Evolutionary conservation across 306 rosid genomes (phyloP), one percentile per base, ranked within the genome.

Genomic region (Prunus fruticosa): DNA sequence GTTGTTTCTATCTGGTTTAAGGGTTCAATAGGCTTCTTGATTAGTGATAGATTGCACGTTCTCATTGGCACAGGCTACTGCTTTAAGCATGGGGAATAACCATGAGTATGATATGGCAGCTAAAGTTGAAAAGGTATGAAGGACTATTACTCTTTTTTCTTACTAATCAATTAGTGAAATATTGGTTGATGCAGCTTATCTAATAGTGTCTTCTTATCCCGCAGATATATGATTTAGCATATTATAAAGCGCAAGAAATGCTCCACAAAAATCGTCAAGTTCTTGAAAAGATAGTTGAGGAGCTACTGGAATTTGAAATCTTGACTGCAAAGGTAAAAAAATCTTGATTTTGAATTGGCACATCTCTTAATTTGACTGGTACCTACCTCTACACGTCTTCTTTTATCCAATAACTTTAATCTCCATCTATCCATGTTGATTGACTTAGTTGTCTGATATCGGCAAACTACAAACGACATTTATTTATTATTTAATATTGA

Each of bases 221-320:
- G 73, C 65, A 95, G 98, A 89, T 92, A 69, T 91, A 90, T 56
- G 96, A 95, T 83, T 83, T 88, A 79, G 98, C 98, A 77, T 95
- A 90, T 88, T 86, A 75, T 78, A 95, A 82, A 82, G 96, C 98
- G 56, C 89, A 87, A 80, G 90, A 88, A 74, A 86, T 95, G 92
- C 82, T 95, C 67, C 88, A 72, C 83, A 87, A 78, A 72, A 95
- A 95, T 78, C 93, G 84, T 66, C 83, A 34, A 68, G 92, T 86
- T 72, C 93, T 95, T 71, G 97, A 95, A 84, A 95, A 92, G 87
- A 84, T 88, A 49, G 98, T 89, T 30, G 97, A 88, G 61, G 97
- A 90, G 81, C 82, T 95, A 71, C 88, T 95, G 3, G 97, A 89
- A 86, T 90, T 84, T 52, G 98, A 95, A 90, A 89, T 90, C 83